A percentile compares a stretch with the other conserved stretches of the same genome.
These are phyloP conservation scores for Ascochyta viciae-villosae DNA, from an alignment of 2,329 filamentous ascomycete genomes.

Conservation along the genomic window DNA sequence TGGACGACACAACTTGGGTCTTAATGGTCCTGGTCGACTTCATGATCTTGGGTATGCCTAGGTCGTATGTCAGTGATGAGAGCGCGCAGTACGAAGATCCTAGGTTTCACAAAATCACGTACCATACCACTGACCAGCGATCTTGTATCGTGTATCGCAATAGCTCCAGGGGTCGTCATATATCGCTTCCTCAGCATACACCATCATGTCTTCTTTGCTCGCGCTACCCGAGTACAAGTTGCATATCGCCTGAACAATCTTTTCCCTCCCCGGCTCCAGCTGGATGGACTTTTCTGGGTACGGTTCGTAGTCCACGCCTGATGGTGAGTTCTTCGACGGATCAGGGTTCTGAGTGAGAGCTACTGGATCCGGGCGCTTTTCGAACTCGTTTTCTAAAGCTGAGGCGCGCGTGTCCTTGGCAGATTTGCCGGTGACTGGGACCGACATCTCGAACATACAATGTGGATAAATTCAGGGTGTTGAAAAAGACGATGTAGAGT, in stretches of 20 bases:
- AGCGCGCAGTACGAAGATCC: not conserved
- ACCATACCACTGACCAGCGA: constrained; percentile 60
- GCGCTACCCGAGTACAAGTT: constrained; percentile 57
- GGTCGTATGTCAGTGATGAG: not conserved
- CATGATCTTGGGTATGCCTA: constrained; percentile 54
- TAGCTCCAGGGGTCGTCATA: constrained; percentile 60
- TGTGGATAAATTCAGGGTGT: not conserved
- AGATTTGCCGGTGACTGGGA: constrained; percentile 10
- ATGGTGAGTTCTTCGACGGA: constrained; percentile 34
- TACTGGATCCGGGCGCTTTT: constrained; percentile 37
- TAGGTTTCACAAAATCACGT: not conserved
- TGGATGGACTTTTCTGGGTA: constrained; percentile 29
- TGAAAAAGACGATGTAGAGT: not conserved
- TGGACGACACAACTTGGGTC: constrained; percentile 52
- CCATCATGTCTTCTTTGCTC: constrained; percentile 57
- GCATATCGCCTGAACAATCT: constrained; percentile 54
- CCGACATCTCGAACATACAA: constrained; percentile 11
- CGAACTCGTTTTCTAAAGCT: constrained; percentile 21
- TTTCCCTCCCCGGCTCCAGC: constrained; percentile 38
- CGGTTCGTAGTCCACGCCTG: constrained; percentile 42
- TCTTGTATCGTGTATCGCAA: constrained; percentile 60
- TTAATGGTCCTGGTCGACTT: constrained; percentile 50
- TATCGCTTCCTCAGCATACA: constrained; percentile 55
- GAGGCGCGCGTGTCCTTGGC: constrained; percentile 21
- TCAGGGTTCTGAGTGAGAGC: constrained; percentile 37